These are phyloP conservation scores for Sicyos baderoa DNA, from an alignment of 306 rosid genomes.

Conservation along the genomic window DNA sequence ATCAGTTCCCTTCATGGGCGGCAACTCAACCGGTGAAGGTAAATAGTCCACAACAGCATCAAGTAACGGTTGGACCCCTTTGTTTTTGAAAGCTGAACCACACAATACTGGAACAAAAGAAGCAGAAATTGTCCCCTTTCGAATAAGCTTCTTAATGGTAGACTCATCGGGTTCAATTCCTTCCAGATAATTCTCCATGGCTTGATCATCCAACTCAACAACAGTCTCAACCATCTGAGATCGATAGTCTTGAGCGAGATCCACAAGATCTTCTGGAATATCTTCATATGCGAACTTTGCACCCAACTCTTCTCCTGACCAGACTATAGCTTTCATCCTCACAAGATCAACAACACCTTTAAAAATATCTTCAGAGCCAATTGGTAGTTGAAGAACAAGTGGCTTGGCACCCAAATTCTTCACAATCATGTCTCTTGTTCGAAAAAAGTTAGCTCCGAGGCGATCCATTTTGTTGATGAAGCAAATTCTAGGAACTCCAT, in stretches of 20 bases:
- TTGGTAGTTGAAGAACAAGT: conserved; percentile 77
- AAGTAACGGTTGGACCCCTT: conserved; percentile 93
- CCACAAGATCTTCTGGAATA: conserved; percentile 64
- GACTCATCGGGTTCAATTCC: conserved; percentile 84
- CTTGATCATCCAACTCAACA: conserved; percentile 75
- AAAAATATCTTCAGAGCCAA: conserved; percentile 81
- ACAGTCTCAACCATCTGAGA: conserved; percentile 64
- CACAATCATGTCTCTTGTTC: conserved; percentile 94
- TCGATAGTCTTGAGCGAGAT: conserved; percentile 61
- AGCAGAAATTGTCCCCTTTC: conserved; percentile 63
- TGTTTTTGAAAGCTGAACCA: conserved; percentile 96
- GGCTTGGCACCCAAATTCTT: conserved; percentile 92
- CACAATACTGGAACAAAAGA: conserved; percentile 84
- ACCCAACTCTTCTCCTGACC: conserved; percentile 96
- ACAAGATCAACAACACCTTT: conserved; percentile 82
- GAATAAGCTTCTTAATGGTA: conserved; percentile 55
- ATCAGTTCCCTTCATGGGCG: conserved; percentile 83
- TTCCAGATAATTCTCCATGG: conserved; percentile 83
- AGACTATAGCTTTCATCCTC: conserved; percentile 80
- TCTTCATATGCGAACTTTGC: conserved; percentile 70
- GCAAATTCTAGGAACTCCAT: conserved; percentile 93
- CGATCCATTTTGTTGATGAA: conserved; percentile 97
- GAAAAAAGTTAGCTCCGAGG: conserved; percentile 85
- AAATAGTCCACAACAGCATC: conserved; percentile 92
- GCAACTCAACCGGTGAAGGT: conserved; percentile 86